Base-by-base conservation (phyloP, 2,329 filamentous ascomycete genomes). In the Exophiala bonariae region DNA sequence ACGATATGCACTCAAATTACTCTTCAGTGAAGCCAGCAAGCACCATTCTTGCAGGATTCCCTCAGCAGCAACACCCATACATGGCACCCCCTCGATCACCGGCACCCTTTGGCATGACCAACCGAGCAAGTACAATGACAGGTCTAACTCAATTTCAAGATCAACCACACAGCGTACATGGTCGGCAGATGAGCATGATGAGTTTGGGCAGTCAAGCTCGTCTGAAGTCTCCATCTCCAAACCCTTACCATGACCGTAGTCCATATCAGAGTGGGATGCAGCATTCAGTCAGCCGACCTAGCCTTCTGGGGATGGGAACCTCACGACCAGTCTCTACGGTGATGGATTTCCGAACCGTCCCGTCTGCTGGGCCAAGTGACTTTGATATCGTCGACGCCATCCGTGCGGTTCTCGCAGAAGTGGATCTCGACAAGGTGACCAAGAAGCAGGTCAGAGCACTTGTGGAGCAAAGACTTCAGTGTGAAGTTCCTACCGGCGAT, bases 1-100 rank as follows among this genome's bases (percentile, higher is more conserved):
- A 99, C 65, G 93, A 99, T 67, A 95, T 97, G 78, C 91, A 89
- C 66, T 96, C 90, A 1, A 85, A 95, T 50, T 97, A 97, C 75
- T 96, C 91, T 4, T 95, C 90, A 1, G 88, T 91, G 50, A 85
- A 92, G 78, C 75, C 91, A 67, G 78, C 89, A 3, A 86, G 89
- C 6, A 96, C 91, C 2, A 85, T 97, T 55, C 78, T 96, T 49
- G 89, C 88, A 11, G 90, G 89, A 44, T 89, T 96, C 71, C 86
- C 81, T 33, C 82, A 83, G 36, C 82, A 81, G 54, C 68, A 66
- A 52, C 68, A 60, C 54, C 76, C 85, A 2, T 92, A 87, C 69
- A 89, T 93, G 80, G 55, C 57, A 19, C 87, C 91, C 9, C 90
- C 91, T 9, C 83, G 86, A 55, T 91, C 87, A 0, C 89, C 89